Evolutionary conservation across 768 basidiomycete genomes (phyloP).

Genomic region (Rhizopogon salebrosus): DNA sequence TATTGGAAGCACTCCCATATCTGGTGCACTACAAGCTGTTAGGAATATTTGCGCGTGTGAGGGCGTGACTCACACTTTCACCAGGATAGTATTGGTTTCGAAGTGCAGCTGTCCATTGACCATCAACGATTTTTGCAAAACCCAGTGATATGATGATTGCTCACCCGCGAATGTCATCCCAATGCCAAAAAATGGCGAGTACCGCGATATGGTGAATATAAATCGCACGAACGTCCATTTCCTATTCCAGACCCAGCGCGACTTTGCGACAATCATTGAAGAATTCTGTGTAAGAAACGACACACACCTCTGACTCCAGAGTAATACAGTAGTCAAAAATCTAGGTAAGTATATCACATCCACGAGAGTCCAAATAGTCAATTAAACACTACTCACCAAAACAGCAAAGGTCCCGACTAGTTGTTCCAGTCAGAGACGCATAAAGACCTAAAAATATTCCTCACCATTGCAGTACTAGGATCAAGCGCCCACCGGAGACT

Average conservation of each 20-base stretch:
- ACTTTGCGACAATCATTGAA: slow-evolving; percentile 6
- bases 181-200: slow-evolving; percentile 18
- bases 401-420: too few species aligned
- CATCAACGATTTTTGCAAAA: background rate
- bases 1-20: background rate
- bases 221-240: slow-evolving; percentile 17
- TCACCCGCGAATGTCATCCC: background rate
- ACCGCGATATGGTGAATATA: slow-evolving; percentile 22
- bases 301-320: slow-evolving; percentile 14
- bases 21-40: background rate
- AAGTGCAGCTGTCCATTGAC: too few species aligned
- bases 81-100: too few species aligned
- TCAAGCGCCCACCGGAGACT: too few species aligned
- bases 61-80: too few species aligned
- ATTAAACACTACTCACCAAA: too few species aligned
- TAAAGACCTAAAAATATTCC: too few species aligned
- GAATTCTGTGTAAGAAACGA: background rate
- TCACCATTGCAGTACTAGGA: too few species aligned
- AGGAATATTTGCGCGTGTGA: too few species aligned
- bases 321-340: slow-evolving; percentile 19
- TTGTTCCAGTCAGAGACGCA: too few species aligned
- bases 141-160: background rate
- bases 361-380: too few species aligned
- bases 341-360: background rate
- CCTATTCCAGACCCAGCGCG: slow-evolving; percentile 18